phyloP scores from a whole-genome alignment of 2,329 filamentous ascomycete species.

The Hymenoscyphus fructigenus region DNA sequence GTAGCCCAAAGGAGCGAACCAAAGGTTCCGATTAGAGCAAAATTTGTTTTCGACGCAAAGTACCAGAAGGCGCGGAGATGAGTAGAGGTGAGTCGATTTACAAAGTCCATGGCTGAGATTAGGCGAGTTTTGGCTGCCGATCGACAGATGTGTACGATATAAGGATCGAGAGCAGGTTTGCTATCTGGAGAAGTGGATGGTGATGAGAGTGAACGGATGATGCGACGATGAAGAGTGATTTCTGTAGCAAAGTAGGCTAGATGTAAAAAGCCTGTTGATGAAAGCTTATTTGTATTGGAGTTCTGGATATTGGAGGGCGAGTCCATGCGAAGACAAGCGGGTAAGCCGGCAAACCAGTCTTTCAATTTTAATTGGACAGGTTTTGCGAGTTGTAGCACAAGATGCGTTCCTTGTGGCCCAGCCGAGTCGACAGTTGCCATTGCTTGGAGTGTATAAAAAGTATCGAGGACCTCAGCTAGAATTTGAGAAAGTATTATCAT shows the following conservation, averaged over 20 bases:
- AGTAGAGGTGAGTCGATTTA: constrained; percentile 82
- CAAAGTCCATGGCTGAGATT: constrained; percentile 96
- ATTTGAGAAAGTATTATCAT: constrained; percentile 75
- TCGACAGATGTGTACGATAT: constrained; percentile 88
- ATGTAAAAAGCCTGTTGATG: constrained; percentile 75
- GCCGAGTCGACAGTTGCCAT: constrained; percentile 66
- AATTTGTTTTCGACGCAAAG: constrained; percentile 16
- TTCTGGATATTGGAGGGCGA: constrained; percentile 43
- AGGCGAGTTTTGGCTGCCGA: constrained; percentile 90
- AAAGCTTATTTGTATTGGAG: constrained; percentile 46
- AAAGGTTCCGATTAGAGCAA: constrained; percentile 14
- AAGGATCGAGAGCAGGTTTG: constrained; percentile 61
- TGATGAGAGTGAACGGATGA: constrained; percentile 73
- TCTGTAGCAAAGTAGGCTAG: constrained; percentile 92
- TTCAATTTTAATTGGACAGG: constrained; percentile 80
- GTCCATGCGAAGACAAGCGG: constrained; percentile 65
- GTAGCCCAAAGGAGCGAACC: constrained; percentile 88
- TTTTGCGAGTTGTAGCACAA: constrained; percentile 74
- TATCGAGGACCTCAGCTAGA: constrained; percentile 77
- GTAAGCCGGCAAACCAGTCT: constrained; percentile 74
- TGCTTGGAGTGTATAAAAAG: constrained; percentile 78
- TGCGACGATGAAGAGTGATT: constrained; percentile 88
- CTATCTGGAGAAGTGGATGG: constrained; percentile 39
- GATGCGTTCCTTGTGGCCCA: constrained; percentile 66
- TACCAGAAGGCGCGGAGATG: constrained; percentile 75